These are phyloP conservation scores for Umbelopsis vinacea DNA, from an alignment of 192 early-diverging fungal genomes.

Conservation along the genomic window DNA sequence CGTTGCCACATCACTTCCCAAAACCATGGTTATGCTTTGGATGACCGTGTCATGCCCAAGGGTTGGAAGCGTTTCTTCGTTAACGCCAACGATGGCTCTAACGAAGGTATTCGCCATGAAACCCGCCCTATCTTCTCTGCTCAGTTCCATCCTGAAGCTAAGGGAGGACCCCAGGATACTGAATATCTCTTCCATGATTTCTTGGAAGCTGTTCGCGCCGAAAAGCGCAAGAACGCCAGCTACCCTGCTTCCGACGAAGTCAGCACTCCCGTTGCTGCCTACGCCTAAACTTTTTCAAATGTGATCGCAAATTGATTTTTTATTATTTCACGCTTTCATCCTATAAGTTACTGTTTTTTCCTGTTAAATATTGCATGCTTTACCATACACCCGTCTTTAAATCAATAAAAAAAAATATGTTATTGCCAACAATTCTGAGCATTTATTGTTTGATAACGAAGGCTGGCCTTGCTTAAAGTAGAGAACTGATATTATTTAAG, in stretches of 20 bases:
- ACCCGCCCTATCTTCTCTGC: conserved; percentile 78
- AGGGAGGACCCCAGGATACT: conserved; percentile 93
- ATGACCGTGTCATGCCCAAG: conserved; percentile 67
- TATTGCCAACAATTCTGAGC: neutral
- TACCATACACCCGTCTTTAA: neutral
- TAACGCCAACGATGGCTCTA: conserved; percentile 95
- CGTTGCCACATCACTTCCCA: conserved; percentile 93
- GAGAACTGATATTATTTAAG: neutral
- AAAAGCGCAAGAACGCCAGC: conserved; percentile 47
- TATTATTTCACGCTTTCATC: neutral
- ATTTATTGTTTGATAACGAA: too few relatives aligned
- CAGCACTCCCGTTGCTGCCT: conserved; percentile 10
- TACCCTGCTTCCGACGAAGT: neutral
- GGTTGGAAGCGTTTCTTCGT: conserved; percentile 90
- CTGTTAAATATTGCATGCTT: conserved; percentile 11
- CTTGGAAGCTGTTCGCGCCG: conserved; percentile 66
- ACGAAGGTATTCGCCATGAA: conserved; percentile 88
- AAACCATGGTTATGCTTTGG: conserved; percentile 90
- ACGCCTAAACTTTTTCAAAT: conserved; percentile 2
- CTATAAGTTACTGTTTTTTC: neutral
- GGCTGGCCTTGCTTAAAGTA: neutral
- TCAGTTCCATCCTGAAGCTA: conserved; percentile 97
- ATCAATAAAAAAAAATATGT: neutral
- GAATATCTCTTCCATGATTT: conserved; percentile 88
- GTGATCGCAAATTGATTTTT: conserved; percentile 10